Conservation (phyloP, 768 basidiomycete genomes). For the Cyathus striatus region DNA sequence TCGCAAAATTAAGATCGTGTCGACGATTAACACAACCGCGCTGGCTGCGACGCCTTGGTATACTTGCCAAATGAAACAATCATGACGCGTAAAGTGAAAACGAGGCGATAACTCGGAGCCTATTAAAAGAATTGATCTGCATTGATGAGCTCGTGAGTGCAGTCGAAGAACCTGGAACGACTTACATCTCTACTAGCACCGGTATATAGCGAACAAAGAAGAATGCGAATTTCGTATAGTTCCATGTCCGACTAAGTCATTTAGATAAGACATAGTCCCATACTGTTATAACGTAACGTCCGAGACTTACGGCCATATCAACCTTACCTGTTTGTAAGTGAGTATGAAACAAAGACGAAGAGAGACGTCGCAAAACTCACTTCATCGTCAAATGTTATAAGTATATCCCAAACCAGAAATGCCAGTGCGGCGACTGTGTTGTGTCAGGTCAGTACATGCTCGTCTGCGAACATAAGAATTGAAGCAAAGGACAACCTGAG, state of each 20-base stretch:
- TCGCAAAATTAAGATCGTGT: slow-evolving; percentile 34
- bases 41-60: slow-evolving; percentile 31
- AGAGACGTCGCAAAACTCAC: slow-evolving; percentile 12
- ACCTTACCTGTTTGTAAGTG: slow-evolving; percentile 20
- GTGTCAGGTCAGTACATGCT: slow-evolving; percentile 3
- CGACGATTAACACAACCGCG: slow-evolving; percentile 22
- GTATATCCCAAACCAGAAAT: slow-evolving; percentile 36
- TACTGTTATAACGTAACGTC: no score
- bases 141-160: not conserved
- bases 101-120: slow-evolving; percentile 28
- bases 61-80: slow-evolving; percentile 40
- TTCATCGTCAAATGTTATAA: slow-evolving; percentile 35
- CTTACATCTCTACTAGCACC: slow-evolving; percentile 29
- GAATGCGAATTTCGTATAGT: slow-evolving; percentile 28
- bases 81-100: slow-evolving; percentile 30
- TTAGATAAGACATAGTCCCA: not conserved
- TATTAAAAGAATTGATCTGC: slow-evolving; percentile 27
- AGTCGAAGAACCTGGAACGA: not conserved
- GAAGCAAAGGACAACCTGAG: slow-evolving; percentile 16
- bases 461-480: not conserved
- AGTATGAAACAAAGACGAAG: not conserved
- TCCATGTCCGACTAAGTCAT: slow-evolving; percentile 15
- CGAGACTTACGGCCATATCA: slow-evolving; percentile 35
- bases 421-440: slow-evolving; percentile 26
- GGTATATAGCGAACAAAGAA: slow-evolving; percentile 33